Conservation (phyloP, 2,329 filamentous ascomycete genomes). For the Aspergillus sp. region DNA sequence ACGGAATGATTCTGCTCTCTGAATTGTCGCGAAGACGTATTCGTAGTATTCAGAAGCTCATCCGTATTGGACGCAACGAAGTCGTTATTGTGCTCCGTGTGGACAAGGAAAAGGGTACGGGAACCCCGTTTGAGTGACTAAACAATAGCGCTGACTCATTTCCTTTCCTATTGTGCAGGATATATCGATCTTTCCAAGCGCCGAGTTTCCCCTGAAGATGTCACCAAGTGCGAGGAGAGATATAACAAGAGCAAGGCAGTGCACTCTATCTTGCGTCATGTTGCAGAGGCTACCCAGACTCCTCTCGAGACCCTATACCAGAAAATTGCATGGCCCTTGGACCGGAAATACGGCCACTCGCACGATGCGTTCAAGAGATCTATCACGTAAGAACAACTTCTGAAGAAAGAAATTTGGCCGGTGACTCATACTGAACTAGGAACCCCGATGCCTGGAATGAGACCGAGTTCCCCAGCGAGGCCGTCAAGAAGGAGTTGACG, state of each 20-base stretch:
- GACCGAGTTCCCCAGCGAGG: slow-evolving; percentile 78
- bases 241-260: slow-evolving; percentile 99
- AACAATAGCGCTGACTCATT: slow-evolving; percentile 12
- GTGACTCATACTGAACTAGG: slow-evolving; percentile 39
- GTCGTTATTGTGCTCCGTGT: slow-evolving; percentile 98
- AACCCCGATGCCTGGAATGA: slow-evolving; percentile 97
- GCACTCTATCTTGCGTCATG: slow-evolving; percentile 97
- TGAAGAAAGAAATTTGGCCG: not conserved
- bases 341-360: slow-evolving; percentile 94
- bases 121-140: not conserved
- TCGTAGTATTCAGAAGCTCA: slow-evolving; percentile 97
- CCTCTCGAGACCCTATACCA: slow-evolving; percentile 96
- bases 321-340: slow-evolving; percentile 91
- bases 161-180: slow-evolving; percentile 41
- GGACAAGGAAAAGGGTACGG: slow-evolving; percentile 92
- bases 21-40: slow-evolving; percentile 98
- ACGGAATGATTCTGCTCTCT: slow-evolving; percentile 98
- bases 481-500: slow-evolving; percentile 83
- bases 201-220: slow-evolving; percentile 94
- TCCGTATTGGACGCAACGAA: slow-evolving; percentile 95
- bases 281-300: slow-evolving; percentile 90
- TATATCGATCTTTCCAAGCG: slow-evolving; percentile 99
- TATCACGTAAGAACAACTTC: slow-evolving; percentile 68
- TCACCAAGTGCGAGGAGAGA: slow-evolving; percentile 95
- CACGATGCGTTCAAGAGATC: slow-evolving; percentile 98